Evolutionary conservation across 331 rosid species (phyloP), one percentile per base, ranked within the genome.

Genomic region (Dryas integrifolia): DNA sequence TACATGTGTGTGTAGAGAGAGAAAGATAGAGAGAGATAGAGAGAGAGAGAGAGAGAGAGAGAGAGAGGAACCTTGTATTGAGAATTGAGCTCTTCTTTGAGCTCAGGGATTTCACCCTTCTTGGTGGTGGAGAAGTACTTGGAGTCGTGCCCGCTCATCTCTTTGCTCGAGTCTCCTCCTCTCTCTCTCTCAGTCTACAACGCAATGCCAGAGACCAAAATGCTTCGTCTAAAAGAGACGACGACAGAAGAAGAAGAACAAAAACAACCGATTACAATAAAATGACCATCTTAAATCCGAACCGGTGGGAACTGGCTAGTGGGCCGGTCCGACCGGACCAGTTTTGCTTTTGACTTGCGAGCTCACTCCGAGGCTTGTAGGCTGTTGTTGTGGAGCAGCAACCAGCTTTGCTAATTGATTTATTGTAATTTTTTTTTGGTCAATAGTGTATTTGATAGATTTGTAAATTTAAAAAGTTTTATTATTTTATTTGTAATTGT

Each of bases 41-140:
- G 67, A 51, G 24, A 43, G 45, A 18, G 7, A 69, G 47, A 69
- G 40, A 44, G 67, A 51, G 24, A 43, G 45, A 18, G 7, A 69
- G 47, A 46, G n/a, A 49, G 51, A 66, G 39, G 73, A 16, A 89
- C 99, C 99, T 95, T 95, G 91, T 95, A 95, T 91, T 95, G 99
- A 69, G 99, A 95, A 92, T 95, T 95, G 75, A 95, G 99, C 94
- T 95, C 99, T 81, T 95, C 99, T 61, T 95, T 95, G 88, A 95
- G 99, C 90, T 95, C 99, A 14, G 99, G 99, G 76, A 95, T 95
- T 85, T 95, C 99, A 15, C 99, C 99, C 88, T 95, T 95, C 83
- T 95, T 95, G 47, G 99, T 95, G 79, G 99, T 95, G 58, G 99
- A 95, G 82, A 95, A 95, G 82, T 95, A 95, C 87, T 95, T 95